Percentiles rank a stretch among this genome's conserved stretches.
Conservation (phyloP, 2,329 filamentous ascomycete species). For the Penicillium sp. region DNA sequence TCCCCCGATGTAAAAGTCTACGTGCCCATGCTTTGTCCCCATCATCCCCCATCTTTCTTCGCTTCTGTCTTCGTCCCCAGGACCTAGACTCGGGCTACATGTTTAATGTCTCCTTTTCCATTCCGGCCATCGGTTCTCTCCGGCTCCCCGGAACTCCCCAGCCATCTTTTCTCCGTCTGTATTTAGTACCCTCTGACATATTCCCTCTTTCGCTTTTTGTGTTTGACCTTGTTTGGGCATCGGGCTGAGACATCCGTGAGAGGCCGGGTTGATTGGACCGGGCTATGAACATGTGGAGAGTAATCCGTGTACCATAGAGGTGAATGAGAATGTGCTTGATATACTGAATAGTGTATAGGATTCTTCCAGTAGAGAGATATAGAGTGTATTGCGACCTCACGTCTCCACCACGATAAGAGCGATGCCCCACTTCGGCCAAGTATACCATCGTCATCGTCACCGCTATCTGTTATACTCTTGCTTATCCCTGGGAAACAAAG, state of each 20-base stretch:
- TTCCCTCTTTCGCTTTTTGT: conserved; percentile 17
- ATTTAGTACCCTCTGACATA: conserved; percentile 28
- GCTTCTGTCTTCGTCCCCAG: conserved; percentile 13
- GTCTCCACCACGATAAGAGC: conserved; percentile 3
- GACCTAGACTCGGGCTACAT: conserved; percentile 12
- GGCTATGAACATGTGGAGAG: conserved; percentile 17
- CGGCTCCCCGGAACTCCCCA: conserved; percentile 11
- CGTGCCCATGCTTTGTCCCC: conserved; percentile 1
- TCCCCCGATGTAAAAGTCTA: conserved; percentile 28
- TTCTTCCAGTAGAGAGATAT: too few species aligned
- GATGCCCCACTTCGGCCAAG: conserved; percentile 9
- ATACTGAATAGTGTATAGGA: not conserved
- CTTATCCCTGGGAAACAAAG: not conserved
- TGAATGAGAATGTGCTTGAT: conserved; percentile 18
- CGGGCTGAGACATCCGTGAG: conserved; percentile 12
- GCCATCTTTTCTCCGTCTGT: conserved; percentile 23
- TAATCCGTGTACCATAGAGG: conserved; percentile 28
- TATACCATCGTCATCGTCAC: conserved; percentile 6
- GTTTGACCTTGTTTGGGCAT: conserved; percentile 13
- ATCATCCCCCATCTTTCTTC: conserved; percentile 15
- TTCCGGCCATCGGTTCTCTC: conserved; percentile 13
- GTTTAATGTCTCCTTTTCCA: conserved; percentile 15
- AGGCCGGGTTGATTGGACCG: not conserved
- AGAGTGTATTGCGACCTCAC: not conserved
- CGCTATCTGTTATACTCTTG: not conserved